Percentiles rank a stretch among this genome's conserved stretches.
phyloP scores from a whole-genome alignment of 768 basidiomycete species.

The Kwoniella botswanensis region DNA sequence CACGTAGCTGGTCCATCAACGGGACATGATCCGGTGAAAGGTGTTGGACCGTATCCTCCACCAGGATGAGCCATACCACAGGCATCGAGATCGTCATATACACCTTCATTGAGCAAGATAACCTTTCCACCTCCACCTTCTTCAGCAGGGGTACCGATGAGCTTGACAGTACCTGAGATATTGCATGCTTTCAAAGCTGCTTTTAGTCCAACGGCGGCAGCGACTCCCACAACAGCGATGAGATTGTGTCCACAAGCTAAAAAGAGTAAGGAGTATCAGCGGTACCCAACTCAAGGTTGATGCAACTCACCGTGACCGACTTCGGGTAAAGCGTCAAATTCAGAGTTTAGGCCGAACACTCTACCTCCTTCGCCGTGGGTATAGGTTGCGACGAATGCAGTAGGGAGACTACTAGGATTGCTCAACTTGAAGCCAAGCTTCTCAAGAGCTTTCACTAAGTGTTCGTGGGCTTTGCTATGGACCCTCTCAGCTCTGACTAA shows the following conservation, averaged over 20 bases:
- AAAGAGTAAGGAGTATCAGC: conserved; percentile 1
- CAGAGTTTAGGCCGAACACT: conserved; percentile 38
- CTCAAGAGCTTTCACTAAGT: conserved; percentile 23
- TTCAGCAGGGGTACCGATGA: conserved; percentile 48
- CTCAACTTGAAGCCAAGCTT: conserved; percentile 33
- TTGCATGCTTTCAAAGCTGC: conserved; percentile 37
- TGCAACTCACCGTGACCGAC: conserved; percentile 33
- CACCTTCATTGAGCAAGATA: conserved; percentile 37
- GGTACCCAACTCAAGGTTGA: neutral
- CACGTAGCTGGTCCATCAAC: conserved; percentile 36
- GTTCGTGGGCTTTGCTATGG: conserved; percentile 31
- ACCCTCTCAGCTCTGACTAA: neutral
- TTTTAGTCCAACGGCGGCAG: conserved; percentile 31
- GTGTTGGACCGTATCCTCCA: conserved; percentile 33
- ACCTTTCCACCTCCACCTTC: conserved; percentile 49
- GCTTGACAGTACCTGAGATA: conserved; percentile 37
- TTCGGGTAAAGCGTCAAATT: conserved; percentile 45
- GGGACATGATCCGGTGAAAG: conserved; percentile 27
- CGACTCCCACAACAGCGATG: conserved; percentile 44
- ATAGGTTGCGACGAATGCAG: conserved; percentile 42
- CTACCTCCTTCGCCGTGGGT: conserved; percentile 26
- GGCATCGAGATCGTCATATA: conserved; percentile 43
- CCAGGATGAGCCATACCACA: conserved; percentile 51
- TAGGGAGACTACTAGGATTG: conserved; percentile 34
- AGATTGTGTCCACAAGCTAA: conserved; percentile 41